Evolutionary conservation across 2,329 filamentous ascomycete species (phyloP).

Genomic region (Zymoseptoria brevis): DNA sequence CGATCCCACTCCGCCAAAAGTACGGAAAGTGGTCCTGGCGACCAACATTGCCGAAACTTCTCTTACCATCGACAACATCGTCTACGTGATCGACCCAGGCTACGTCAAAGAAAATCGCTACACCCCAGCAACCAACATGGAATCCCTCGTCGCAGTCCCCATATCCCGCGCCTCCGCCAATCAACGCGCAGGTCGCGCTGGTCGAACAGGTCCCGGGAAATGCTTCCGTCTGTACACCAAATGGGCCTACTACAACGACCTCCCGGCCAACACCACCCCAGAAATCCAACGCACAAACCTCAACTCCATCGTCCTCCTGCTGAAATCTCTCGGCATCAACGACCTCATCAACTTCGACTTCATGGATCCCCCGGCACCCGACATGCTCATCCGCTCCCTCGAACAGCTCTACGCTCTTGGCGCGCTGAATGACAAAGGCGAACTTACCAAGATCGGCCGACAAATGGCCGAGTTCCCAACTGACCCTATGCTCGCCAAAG

Average conservation of each 20-base stretch:
- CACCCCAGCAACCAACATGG: slow-evolving; percentile 86
- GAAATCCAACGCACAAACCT: slow-evolving; percentile 91
- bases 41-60: slow-evolving; percentile 97
- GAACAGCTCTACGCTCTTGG: slow-evolving; percentile 89
- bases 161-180: slow-evolving; percentile 89
- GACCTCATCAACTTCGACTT: slow-evolving; percentile 92
- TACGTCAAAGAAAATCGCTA: slow-evolving; percentile 95
- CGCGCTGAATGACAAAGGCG: slow-evolving; percentile 78
- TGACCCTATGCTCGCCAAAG: slow-evolving; percentile 83
- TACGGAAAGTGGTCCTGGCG: slow-evolving; percentile 83
- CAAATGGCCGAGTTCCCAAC: slow-evolving; percentile 95
- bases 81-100: slow-evolving; percentile 91
- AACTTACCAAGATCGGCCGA: slow-evolving; percentile 80
- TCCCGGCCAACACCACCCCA: slow-evolving; percentile 84
- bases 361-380: slow-evolving; percentile 84
- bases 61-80: slow-evolving; percentile 91
- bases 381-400: slow-evolving; percentile 78
- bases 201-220: slow-evolving; percentile 84
- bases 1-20: slow-evolving; percentile 76
- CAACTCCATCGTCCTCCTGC: slow-evolving; percentile 70
- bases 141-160: slow-evolving; percentile 80
- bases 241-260: slow-evolving; percentile 79
- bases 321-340: slow-evolving; percentile 87
- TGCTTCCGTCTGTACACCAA: slow-evolving; percentile 92
- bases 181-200: slow-evolving; percentile 85